Evolutionary conservation across 768 basidiomycete species (phyloP), one percentile per base, ranked within the genome.

Genomic region (Strobilomyces echinocephalus): DNA sequence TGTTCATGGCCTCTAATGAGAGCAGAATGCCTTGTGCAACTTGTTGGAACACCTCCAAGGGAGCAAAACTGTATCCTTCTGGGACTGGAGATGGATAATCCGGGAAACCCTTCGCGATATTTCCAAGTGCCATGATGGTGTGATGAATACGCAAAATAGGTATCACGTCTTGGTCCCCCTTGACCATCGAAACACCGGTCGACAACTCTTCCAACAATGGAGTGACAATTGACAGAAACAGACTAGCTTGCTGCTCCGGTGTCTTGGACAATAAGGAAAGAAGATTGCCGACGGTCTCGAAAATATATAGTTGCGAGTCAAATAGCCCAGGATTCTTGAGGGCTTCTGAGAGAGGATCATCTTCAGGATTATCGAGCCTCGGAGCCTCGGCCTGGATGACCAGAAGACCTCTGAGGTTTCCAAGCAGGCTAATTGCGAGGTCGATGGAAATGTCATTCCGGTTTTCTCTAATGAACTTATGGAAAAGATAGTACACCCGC

Each of bases 31-130:
- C 87, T 65, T 95, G 88, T 0, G 91, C 89, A 62, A 91, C 82
- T 67, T 90, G 83, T 54, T 81, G 79, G 71, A 98, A 97, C 14
- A 91, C 82, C 47, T 85, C 82, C 50, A 91, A 69, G 1, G 84
- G 83, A 0, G 92, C 88, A 18, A 84, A 73, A 9, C 83, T 77
- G 60, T 85, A 87, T 31, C 81, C 83, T 60, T 80, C 78, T 0
- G 84, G 82, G 1, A 85, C 72, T 2, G 83, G 79, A 15, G 79
- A 82, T 40, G 91, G 88, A 63, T 88, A 87, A 65, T 93, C 92
- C 0, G 97, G 97, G 72, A 97, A 98, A 12, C 97, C 97, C 72
- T 97, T 97, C 34, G 94, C 89, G 51, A 97, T 82, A 62, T 90
- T 92, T 12, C 95, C 95, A 20, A 97, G 76, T 3, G 95, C 94